Evolutionary conservation across 2,329 filamentous ascomycete species (phyloP).

Genomic region (Diplocarpon mali): DNA sequence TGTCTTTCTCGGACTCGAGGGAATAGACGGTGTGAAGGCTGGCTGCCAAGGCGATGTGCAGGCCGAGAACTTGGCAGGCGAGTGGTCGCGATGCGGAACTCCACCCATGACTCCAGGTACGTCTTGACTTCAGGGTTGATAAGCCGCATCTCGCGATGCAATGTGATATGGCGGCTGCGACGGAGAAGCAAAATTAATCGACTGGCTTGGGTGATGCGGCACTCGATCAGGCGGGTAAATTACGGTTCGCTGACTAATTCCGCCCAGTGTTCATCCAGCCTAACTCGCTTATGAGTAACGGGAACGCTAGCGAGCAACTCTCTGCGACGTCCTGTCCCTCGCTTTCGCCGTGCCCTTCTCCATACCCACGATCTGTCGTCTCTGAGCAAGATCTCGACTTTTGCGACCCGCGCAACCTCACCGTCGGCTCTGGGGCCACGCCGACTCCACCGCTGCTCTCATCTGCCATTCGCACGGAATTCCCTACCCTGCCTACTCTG

Average conservation of each 20-base stretch:
- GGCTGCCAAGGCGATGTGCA: slow-evolving; percentile 59
- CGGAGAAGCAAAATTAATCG: too few species aligned
- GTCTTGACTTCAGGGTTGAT: slow-evolving; percentile 29
- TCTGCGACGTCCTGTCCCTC: slow-evolving; percentile 69
- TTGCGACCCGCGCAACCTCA: slow-evolving; percentile 85
- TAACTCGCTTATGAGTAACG: slow-evolving; percentile 50
- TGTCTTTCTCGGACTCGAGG: slow-evolving; percentile 62
- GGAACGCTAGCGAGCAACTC: slow-evolving; percentile 54
- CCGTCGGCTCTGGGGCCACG: slow-evolving; percentile 45
- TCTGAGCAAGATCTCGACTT: slow-evolving; percentile 67
- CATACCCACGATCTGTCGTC: slow-evolving; percentile 57
- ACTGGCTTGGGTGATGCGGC: not conserved
- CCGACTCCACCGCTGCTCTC: slow-evolving; percentile 30
- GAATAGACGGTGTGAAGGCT: slow-evolving; percentile 57
- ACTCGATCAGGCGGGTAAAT: not conserved
- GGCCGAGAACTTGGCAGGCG: slow-evolving; percentile 62
- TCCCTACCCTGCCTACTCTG: slow-evolving; percentile 52
- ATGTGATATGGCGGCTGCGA: too few species aligned
- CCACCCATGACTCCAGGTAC: slow-evolving; percentile 86
- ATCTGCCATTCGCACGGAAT: slow-evolving; percentile 40
- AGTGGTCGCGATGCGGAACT: slow-evolving; percentile 68
- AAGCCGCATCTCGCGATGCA: not conserved
- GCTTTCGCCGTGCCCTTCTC: slow-evolving; percentile 76
- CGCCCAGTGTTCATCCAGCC: slow-evolving; percentile 53
- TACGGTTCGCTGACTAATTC: slow-evolving; percentile 11